These are phyloP conservation scores for Gossypium sturtianum DNA, from an alignment of 345 rosid genomes.

Conservation along the genomic window DNA sequence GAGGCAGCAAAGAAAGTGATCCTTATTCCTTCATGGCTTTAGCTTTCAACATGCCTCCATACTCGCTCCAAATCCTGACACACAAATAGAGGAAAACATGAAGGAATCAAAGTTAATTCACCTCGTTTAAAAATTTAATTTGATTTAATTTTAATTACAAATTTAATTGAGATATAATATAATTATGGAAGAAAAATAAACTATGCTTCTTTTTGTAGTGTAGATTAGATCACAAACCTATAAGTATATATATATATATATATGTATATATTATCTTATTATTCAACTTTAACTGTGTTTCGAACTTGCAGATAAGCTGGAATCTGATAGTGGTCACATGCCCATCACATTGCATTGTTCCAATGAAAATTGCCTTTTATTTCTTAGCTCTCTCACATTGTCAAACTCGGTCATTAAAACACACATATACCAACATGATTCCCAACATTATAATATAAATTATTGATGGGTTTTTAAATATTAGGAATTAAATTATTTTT, in stretches of 20 bases:
- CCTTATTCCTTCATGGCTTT: neutral
- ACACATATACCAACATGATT: neutral
- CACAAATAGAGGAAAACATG: neutral
- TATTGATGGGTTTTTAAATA: no score
- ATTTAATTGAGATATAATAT: no score
- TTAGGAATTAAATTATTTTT: no score
- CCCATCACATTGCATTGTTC: slow-evolving; percentile 18
- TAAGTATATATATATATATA: no score
- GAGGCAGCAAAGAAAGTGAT: neutral
- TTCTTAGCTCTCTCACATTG: neutral
- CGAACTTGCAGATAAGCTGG: slow-evolving; percentile 22
- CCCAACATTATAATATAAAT: no score
- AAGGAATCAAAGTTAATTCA: neutral
- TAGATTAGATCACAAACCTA: slow-evolving; percentile 22
- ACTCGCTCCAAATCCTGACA: slow-evolving; percentile 1
- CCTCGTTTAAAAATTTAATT: no score
- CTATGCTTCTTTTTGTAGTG: neutral
- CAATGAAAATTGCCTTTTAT: slow-evolving; percentile 8
- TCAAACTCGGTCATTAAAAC: neutral
- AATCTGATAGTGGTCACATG: slow-evolving; percentile 32
- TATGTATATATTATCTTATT: neutral
- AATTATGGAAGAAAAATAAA: neutral
- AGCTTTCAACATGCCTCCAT: neutral
- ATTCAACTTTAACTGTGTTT: slow-evolving; percentile 9
- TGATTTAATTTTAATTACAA: no score